These are phyloP conservation scores for Cryptococcus sp. DNA, from an alignment of 1,284 basidiomycete genomes.

Conservation along the genomic window DNA sequence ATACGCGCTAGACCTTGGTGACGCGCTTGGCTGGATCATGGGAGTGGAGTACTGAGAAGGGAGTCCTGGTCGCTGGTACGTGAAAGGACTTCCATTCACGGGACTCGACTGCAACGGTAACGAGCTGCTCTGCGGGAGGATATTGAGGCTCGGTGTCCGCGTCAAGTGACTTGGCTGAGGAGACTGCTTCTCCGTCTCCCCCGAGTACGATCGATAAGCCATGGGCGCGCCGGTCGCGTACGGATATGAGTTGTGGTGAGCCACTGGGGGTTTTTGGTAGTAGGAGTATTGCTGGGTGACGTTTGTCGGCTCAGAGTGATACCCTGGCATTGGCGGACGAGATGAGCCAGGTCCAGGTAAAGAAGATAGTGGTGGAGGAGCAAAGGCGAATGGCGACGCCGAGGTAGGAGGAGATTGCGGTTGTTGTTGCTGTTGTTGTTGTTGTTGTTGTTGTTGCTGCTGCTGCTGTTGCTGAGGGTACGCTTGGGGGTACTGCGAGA, in stretches of 20 bases:
- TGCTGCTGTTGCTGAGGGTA: conserved; percentile 14
- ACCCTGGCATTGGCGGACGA: conserved; percentile 29
- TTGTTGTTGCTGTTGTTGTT: conserved; percentile 17
- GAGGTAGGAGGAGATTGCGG: conserved; percentile 34
- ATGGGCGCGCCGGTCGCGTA: conserved; percentile 36
- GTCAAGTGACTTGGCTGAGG: conserved; percentile 7
- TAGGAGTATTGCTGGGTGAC: conserved; percentile 26
- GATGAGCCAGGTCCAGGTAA: conserved; percentile 23
- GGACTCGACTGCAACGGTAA: conserved; percentile 20
- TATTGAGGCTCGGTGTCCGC: conserved; percentile 12
- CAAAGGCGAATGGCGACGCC: conserved; percentile 48
- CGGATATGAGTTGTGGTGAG: conserved; percentile 24
- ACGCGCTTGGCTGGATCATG: conserved; percentile 8
- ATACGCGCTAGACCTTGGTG: conserved; percentile 13
- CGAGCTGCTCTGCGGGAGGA: conserved; percentile 6
- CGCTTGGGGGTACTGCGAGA: neutral
- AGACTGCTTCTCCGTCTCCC: conserved; percentile 31
- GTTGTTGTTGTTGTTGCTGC: conserved; percentile 19
- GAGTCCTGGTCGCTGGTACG: conserved; percentile 7
- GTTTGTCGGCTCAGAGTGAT: conserved; percentile 37
- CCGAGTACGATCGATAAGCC: conserved; percentile 42
- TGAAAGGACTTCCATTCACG: conserved; percentile 10
- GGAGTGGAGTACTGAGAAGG: conserved; percentile 5
- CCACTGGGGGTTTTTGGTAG: conserved; percentile 17
- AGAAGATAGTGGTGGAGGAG: conserved; percentile 42